Evolutionary conservation across 345 rosid species (phyloP).

Genomic region (Melaleuca alternifolia): DNA sequence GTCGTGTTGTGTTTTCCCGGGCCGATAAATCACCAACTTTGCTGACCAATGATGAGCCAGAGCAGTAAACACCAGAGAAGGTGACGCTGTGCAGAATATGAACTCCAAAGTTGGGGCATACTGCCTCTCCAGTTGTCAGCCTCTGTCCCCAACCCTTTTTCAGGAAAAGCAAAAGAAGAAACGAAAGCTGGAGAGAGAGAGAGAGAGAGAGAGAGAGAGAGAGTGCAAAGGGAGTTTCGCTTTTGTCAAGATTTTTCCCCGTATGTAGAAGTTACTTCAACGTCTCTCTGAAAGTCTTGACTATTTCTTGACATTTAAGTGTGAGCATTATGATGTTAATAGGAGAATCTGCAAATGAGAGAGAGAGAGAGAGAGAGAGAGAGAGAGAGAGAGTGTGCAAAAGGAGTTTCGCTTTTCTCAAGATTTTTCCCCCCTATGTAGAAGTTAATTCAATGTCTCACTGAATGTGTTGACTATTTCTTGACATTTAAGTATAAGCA

Average conservation of each 20-base stretch:
- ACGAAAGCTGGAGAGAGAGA: not conserved
- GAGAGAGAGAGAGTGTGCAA: not conserved
- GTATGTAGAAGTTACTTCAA: not conserved
- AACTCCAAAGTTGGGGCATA: not conserved
- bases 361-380: not conserved
- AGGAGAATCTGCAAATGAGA: not conserved
- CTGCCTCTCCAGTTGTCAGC: not conserved
- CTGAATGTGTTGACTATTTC: not conserved
- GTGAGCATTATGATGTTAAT: not conserved
- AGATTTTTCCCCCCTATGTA: not conserved
- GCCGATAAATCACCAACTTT: not conserved
- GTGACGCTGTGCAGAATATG: not conserved
- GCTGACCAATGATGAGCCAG: not conserved
- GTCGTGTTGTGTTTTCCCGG: not conserved
- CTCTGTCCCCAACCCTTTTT: not conserved
- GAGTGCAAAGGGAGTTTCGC: not conserved
- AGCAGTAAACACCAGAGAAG: not conserved
- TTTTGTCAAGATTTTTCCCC: not conserved
- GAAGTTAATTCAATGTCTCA: not conserved
- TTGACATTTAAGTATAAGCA: not conserved
- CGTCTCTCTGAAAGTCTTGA: not conserved
- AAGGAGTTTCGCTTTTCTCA: not conserved
- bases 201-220: not conserved
- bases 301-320: not conserved
- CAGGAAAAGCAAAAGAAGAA: not conserved